Conservation (phyloP, 1,284 basidiomycete species). For the Nidula niveotomentosa region DNA sequence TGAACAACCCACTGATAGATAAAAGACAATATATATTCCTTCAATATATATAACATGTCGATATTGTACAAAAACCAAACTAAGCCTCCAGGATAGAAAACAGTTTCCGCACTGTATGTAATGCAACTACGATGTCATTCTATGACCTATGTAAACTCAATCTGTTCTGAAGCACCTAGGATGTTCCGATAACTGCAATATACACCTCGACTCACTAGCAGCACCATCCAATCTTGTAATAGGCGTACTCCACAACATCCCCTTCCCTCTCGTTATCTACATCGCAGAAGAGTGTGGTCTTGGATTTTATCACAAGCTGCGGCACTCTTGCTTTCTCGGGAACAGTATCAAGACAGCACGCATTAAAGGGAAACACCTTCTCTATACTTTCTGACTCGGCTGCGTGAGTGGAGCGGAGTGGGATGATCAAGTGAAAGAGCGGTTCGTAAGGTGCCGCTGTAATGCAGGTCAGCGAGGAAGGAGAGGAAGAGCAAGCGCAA, state of each 20-base stretch:
- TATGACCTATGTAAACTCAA: too few relatives aligned
- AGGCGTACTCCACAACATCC: constrained; percentile 58
- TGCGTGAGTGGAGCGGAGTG: constrained; percentile 65
- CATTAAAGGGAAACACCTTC: constrained; percentile 40
- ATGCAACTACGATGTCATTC: too few relatives aligned
- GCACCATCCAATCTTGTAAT: constrained; percentile 67
- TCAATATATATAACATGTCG: too few relatives aligned
- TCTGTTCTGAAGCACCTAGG: too few relatives aligned
- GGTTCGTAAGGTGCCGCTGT: constrained; percentile 11
- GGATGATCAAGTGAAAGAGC: constrained; percentile 73
- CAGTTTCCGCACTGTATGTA: too few relatives aligned
- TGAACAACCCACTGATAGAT: too few relatives aligned
- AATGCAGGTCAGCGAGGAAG: constrained; percentile 25
- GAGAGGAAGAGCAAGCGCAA: too few relatives aligned
- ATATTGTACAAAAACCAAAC: too few relatives aligned
- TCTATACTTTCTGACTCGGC: constrained; percentile 62
- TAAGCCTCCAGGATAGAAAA: too few relatives aligned
- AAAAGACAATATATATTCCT: too few relatives aligned
- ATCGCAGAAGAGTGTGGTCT: constrained; percentile 57
- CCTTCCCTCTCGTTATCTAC: constrained; percentile 33
- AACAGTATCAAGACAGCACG: not conserved
- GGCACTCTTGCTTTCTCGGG: constrained; percentile 1
- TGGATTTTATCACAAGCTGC: constrained; percentile 43
- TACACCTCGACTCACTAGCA: constrained; percentile 6
- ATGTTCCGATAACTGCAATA: too few relatives aligned